Evolutionary conservation across 2,329 filamentous ascomycete genomes (phyloP).

Genomic region (Plenodomus tracheiphilus): DNA sequence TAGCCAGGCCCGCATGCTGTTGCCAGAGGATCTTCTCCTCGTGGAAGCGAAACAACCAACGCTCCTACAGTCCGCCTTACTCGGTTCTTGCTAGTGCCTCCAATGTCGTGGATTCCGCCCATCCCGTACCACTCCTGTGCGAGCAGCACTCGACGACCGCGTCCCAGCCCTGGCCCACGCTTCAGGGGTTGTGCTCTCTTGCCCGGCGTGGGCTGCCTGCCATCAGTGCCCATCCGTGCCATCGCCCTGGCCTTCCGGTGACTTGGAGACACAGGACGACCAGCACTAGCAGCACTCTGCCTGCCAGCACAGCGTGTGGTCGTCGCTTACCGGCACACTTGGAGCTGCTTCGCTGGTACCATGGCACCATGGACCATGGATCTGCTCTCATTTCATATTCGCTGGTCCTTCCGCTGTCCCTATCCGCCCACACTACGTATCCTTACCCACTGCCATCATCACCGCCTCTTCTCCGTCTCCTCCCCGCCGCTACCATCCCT

Average conservation of each 20-base stretch:
- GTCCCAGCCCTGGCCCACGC: slow-evolving; percentile 39
- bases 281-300: slow-evolving; percentile 23
- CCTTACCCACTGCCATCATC: slow-evolving; percentile 43
- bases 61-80: slow-evolving; percentile 40
- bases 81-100: slow-evolving; percentile 34
- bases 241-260: slow-evolving; percentile 27
- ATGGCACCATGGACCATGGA: slow-evolving; percentile 32
- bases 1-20: slow-evolving; percentile 28
- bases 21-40: slow-evolving; percentile 39
- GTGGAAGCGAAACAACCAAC: slow-evolving; percentile 40
- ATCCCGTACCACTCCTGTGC: slow-evolving; percentile 34
- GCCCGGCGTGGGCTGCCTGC: slow-evolving; percentile 22
- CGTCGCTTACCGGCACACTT: slow-evolving; percentile 31
- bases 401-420: slow-evolving; percentile 42
- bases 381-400: slow-evolving; percentile 36
- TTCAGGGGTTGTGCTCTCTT: slow-evolving; percentile 36
- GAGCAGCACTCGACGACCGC: slow-evolving; percentile 32
- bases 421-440: slow-evolving; percentile 44
- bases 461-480: slow-evolving; percentile 44
- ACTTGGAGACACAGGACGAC: slow-evolving; percentile 34
- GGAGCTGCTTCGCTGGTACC: slow-evolving; percentile 27
- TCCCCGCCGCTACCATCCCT: slow-evolving; percentile 45
- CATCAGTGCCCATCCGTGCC: no score
- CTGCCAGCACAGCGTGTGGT: slow-evolving; percentile 35
- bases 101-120: slow-evolving; percentile 41